Base-by-base conservation (phyloP, 306 rosid species). In the Sicyos edulis region DNA sequence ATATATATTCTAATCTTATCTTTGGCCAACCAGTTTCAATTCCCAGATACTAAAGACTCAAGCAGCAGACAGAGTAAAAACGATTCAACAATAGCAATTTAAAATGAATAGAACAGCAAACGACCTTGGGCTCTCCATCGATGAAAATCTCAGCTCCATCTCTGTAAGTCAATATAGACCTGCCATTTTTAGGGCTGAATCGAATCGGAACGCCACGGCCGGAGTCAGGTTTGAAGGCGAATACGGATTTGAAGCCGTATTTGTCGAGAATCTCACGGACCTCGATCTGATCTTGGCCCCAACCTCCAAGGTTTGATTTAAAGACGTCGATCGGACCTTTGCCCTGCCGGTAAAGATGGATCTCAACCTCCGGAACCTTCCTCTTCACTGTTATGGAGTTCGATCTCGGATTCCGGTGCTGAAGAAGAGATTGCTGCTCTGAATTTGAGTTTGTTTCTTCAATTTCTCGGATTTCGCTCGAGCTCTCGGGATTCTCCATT, bases 281-380 rank as follows among this genome's bases (percentile, higher is more conserved):
- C 74, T 93, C 96, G 42, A 93, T 57, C 83, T 93, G 91, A 82
- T 93, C 86, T 78, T 87, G 96, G n/a, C 88, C 98, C 92, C 92
- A 91, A 40, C 97, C 97, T 0, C 96, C 98, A 3, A 93, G 79
- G 22, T 55, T 22, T 3, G 87, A 60, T 79, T 78, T 85, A 83
- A 88, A 88, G 17, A 85, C 87, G 11, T 76, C 91, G 74, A 85
- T 74, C 72, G 98, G 98, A 50, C 98, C 98, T 69, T 81, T 83
- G 0, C 98, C 98, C 13, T 72, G 85, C 8, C 91, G 83, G 78
- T 73, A 90, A 3, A 93, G 81, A 58, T 71, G 82, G 77, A 89
- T 75, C 72, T 86, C 87, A 42, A 83, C 87, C 83, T 86, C 88
- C 17, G 95, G 88, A 45, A 79, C 85, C 83, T 76, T 81, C 8